Percentiles rank a stretch among this genome's conserved stretches.
Evolutionary conservation across 257 asterid species (phyloP).

Genomic region (Nicotiana otophora): DNA sequence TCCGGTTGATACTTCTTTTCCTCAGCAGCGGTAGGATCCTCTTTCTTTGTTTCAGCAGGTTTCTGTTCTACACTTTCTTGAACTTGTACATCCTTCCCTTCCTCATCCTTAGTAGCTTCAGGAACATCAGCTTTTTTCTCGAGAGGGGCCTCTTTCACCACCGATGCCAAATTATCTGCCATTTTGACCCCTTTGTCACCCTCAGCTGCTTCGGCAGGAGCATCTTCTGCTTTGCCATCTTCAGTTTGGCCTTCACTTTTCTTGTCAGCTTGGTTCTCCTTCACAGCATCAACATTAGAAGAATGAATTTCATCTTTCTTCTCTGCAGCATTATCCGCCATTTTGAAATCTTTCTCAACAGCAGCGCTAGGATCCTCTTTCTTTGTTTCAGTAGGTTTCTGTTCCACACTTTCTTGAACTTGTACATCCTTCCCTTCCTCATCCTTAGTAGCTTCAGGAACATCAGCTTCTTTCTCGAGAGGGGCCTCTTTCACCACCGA

Average conservation of each 20-base stretch:
- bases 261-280: no score
- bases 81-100: not conserved
- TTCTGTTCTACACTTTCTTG: slow-evolving; percentile 8
- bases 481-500: not conserved
- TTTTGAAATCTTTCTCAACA: not conserved
- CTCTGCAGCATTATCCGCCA: not conserved
- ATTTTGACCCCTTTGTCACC: slow-evolving; percentile 11
- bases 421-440: not conserved
- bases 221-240: no score
- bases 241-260: no score
- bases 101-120: slow-evolving; percentile 12
- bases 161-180: not conserved
- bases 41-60: slow-evolving; percentile 16
- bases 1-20: not conserved
- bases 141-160: not conserved
- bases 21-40: slow-evolving; percentile 3
- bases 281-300: not conserved
- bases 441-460: slow-evolving; percentile 11
- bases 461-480: slow-evolving; percentile 6
- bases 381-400: slow-evolving; percentile 9
- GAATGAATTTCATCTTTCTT: not conserved
- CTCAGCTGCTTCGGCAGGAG: not conserved
- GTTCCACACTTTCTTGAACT: slow-evolving; percentile 8
- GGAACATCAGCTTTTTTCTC: slow-evolving; percentile 11
- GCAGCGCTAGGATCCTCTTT: slow-evolving; percentile 11